A percentile compares a stretch with the other conserved stretches of the same genome.
Evolutionary conservation across 306 rosid genomes (phyloP).

Genomic region (Castanea crenata): DNA sequence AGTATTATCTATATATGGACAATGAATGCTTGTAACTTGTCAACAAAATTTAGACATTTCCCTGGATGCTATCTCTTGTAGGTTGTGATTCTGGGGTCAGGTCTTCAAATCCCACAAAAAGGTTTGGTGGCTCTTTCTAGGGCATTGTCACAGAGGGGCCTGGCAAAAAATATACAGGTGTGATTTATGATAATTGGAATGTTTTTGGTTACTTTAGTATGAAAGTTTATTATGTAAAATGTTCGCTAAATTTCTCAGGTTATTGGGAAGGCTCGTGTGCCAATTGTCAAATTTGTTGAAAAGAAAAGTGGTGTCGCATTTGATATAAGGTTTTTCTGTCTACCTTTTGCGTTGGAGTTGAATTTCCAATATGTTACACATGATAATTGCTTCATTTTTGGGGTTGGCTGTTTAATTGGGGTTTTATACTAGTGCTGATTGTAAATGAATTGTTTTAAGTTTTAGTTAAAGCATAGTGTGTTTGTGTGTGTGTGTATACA

Average conservation of each 20-base stretch:
- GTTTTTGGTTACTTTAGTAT: background rate
- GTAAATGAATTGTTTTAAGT: background rate
- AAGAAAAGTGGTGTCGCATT: slow-evolving; percentile 76
- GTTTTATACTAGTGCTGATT: background rate
- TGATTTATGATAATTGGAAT: slow-evolving; percentile 4
- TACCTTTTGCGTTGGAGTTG: slow-evolving; percentile 12
- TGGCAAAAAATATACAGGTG: slow-evolving; percentile 88
- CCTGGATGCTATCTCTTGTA: slow-evolving; percentile 28
- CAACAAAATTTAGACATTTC: background rate
- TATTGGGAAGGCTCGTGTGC: slow-evolving; percentile 94
- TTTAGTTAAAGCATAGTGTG: background rate
- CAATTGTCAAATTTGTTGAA: slow-evolving; percentile 87
- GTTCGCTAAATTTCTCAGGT: slow-evolving; percentile 48
- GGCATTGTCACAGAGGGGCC: slow-evolving; percentile 79
- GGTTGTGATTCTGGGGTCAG: slow-evolving; percentile 86
- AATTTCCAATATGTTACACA: background rate
- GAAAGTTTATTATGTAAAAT: slow-evolving; percentile 7
- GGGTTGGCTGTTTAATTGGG: background rate
- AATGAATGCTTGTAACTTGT: slow-evolving; percentile 5
- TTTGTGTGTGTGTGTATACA: no score
- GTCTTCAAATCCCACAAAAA: slow-evolving; percentile 70
- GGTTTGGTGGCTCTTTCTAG: slow-evolving; percentile 90
- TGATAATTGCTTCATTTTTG: background rate
- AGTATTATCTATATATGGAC: background rate
- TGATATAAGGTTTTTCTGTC: slow-evolving; percentile 69